Percentiles rank a stretch among this genome's conserved stretches.
phyloP scores from a whole-genome alignment of 192 early-diverging fungal genomes.

The Umbelopsis vinacea region DNA sequence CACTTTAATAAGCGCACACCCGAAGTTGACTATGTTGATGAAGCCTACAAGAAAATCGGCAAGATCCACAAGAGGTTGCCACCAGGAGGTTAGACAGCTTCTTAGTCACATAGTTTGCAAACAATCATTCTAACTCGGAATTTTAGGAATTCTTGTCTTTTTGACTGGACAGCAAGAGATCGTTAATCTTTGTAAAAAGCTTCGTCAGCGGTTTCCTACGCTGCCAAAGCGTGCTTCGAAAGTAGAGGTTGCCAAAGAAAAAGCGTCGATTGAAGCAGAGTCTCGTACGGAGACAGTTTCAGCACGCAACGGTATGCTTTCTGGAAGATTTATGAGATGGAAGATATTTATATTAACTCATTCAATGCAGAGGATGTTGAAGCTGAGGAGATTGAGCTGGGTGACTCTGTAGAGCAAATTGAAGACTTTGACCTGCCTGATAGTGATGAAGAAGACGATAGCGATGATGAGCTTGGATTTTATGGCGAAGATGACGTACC shows the following conservation, averaged over 20 bases:
- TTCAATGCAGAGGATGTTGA: conserved; percentile 53
- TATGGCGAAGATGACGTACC: conserved; percentile 67
- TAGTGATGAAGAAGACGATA: conserved; percentile 48
- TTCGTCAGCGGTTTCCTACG: conserved; percentile 75
- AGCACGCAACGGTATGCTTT: conserved; percentile 45
- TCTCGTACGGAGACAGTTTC: conserved; percentile 10
- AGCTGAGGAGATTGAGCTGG: conserved; percentile 62
- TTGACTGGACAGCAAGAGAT: conserved; percentile 96
- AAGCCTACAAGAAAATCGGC: conserved; percentile 88
- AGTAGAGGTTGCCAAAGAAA: conserved; percentile 37
- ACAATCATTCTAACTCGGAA: background rate
- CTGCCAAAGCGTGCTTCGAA: conserved; percentile 39
- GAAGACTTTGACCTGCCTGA: conserved; percentile 12
- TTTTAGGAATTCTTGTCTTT: conserved; percentile 84
- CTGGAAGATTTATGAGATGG: background rate
- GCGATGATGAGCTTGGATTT: conserved; percentile 75
- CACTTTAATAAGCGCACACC: conserved; percentile 96
- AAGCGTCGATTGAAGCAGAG: conserved; percentile 26
- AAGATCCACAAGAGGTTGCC: conserved; percentile 96
- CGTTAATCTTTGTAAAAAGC: conserved; percentile 70
- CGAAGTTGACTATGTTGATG: conserved; percentile 80
- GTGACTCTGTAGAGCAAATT: conserved; percentile 42
- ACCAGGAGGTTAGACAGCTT: conserved; percentile 60
- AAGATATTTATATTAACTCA: background rate
- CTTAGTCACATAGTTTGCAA: background rate